Evolutionary conservation across 2,329 filamentous ascomycete species (phyloP).

Genomic region (Hortaea werneckii): DNA sequence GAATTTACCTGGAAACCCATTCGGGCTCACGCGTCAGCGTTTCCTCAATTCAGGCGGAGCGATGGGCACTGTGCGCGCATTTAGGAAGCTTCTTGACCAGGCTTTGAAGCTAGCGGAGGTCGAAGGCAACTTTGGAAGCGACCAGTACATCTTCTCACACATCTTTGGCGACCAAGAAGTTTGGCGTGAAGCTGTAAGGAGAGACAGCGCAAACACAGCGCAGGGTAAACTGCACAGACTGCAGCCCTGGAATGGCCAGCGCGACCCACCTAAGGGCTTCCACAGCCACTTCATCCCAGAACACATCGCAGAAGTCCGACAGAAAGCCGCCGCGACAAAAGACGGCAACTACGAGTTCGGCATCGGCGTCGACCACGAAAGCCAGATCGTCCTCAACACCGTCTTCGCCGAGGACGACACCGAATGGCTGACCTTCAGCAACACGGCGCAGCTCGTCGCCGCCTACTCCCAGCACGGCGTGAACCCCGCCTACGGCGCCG

Average conservation of each 20-base stretch:
- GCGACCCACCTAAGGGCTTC: neutral
- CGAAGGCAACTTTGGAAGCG: constrained; percentile 18
- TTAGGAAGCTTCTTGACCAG: constrained; percentile 18
- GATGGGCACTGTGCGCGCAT: constrained; percentile 16
- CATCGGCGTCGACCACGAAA: constrained; percentile 21
- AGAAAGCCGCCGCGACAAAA: constrained; percentile 28
- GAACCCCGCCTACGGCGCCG: constrained; percentile 4
- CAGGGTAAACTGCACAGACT: constrained; percentile 5
- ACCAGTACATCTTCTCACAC: constrained; percentile 28
- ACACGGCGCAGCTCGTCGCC: constrained; percentile 6
- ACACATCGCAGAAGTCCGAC: constrained; percentile 13
- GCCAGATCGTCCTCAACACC: constrained; percentile 16
- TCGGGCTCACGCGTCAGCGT: constrained; percentile 32
- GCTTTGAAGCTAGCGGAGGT: constrained; percentile 23
- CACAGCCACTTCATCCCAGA: constrained; percentile 5
- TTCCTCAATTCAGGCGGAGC: constrained; percentile 25
- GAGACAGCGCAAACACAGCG: constrained; percentile 20
- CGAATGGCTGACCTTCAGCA: constrained; percentile 15
- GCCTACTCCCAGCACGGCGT: constrained; percentile 8
- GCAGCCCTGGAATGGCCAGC: neutral
- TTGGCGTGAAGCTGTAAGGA: constrained; percentile 26
- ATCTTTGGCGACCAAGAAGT: constrained; percentile 24
- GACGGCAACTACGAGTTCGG: constrained; percentile 29
- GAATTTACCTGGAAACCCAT: constrained; percentile 16
- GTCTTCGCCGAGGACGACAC: constrained; percentile 19